These are phyloP conservation scores for Entomortierella parvispora DNA, from an alignment of 192 early-diverging fungal species.

Conservation along the genomic window DNA sequence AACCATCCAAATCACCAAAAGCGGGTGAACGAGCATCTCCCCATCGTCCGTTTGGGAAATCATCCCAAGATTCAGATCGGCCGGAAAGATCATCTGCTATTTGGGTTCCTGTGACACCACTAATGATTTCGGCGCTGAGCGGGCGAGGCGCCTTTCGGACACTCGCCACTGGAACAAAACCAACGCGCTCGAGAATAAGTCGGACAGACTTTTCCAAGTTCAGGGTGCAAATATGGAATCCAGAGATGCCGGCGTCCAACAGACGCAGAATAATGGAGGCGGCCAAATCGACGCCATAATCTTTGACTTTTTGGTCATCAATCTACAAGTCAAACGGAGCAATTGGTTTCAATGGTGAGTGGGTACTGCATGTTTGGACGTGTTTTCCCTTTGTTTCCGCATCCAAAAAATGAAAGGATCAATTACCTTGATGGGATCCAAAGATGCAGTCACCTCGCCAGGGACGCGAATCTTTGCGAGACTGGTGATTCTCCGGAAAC, in stretches of 20 bases:
- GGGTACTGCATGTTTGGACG: no score
- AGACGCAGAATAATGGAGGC: conserved; percentile 80
- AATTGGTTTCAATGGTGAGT: not conserved
- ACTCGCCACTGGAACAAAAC: conserved; percentile 57
- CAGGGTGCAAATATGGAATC: conserved; percentile 86
- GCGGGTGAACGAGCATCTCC: conserved; percentile 87
- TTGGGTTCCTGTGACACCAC: conserved; percentile 4
- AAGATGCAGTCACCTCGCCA: conserved; percentile 58
- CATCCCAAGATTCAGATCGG: conserved; percentile 85
- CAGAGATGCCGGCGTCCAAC: conserved; percentile 48
- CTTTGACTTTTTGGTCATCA: conserved; percentile 88
- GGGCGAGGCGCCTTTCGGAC: no score
- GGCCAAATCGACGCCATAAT: conserved; percentile 77
- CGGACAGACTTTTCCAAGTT: conserved; percentile 84
- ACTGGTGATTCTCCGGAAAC: conserved; percentile 84
- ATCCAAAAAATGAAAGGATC: no score
- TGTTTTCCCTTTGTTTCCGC: no score
- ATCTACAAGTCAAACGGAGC: conserved; percentile 32
- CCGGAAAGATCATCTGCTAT: conserved; percentile 55
- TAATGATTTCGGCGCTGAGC: no score
- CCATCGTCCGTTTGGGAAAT: conserved; percentile 92
- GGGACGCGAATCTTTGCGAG: conserved; percentile 81
- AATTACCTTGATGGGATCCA: conserved; percentile 81
- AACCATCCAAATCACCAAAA: conserved; percentile 71
- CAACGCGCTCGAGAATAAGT: conserved; percentile 77